phyloP scores from a whole-genome alignment of 176 grass and related monocot genomes.

The Aegilops tauschii region DNA sequence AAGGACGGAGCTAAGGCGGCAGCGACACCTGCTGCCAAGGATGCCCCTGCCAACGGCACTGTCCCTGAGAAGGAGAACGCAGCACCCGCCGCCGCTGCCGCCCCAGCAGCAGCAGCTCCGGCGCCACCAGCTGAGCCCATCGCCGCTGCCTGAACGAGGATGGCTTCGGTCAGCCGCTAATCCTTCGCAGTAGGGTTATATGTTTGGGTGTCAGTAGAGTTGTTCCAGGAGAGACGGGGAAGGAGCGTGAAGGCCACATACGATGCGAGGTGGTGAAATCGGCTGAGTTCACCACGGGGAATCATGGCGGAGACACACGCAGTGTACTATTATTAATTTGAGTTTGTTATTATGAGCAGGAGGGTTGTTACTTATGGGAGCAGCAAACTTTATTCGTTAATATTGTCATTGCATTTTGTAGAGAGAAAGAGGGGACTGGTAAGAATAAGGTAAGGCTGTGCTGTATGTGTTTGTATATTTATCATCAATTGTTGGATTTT shows the following conservation, averaged over 20 bases:
- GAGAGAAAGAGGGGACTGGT: constrained; percentile 24
- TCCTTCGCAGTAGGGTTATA: constrained; percentile 14
- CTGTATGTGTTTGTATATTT: background rate
- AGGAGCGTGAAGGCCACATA: background rate
- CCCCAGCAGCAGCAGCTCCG: background rate
- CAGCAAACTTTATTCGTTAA: constrained; percentile 33
- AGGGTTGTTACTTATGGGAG: background rate
- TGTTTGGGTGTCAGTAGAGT: background rate
- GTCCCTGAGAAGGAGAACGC: constrained; percentile 49
- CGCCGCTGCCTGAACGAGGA: constrained; percentile 21
- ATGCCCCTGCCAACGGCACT: constrained; percentile 42
- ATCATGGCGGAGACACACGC: background rate
- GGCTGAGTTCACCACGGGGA: background rate
- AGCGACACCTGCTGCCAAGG: constrained; percentile 3
- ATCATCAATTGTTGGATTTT: background rate
- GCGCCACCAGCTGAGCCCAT: constrained; percentile 32
- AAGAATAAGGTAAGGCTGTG: constrained; percentile 18
- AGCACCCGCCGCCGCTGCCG: rapidly evolving
- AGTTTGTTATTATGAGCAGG: constrained; percentile 16
- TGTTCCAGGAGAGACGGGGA: background rate
- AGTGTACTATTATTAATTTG: constrained; percentile 14
- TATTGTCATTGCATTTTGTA: constrained; percentile 50
- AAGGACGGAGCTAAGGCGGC: constrained; percentile 38
- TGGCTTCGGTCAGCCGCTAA: background rate
- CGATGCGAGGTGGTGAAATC: background rate